Conservation (phyloP, 2,329 filamentous ascomycete species). For the Stagonosporopsis rhizophila region DNA sequence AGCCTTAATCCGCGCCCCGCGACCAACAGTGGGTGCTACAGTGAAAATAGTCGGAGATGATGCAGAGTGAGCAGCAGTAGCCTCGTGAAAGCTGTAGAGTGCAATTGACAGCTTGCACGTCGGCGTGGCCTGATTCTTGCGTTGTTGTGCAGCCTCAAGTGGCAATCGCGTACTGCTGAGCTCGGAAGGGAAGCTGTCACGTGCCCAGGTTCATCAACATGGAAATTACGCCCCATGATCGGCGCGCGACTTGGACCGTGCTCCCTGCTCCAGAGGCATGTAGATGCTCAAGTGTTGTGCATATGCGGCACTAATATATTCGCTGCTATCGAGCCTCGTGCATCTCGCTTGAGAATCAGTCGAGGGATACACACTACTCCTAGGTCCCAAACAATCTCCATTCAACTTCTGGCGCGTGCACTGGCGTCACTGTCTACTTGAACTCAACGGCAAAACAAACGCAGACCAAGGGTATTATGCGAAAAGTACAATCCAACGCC, state of each 20-base stretch:
- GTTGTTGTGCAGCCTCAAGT: slow-evolving; percentile 21
- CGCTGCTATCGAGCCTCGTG: neutral
- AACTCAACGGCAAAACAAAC: slow-evolving; percentile 11
- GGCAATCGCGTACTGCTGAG: slow-evolving; percentile 33
- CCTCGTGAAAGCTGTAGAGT: slow-evolving; percentile 10
- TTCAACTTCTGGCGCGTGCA: slow-evolving; percentile 4
- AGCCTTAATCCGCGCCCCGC: slow-evolving; percentile 40
- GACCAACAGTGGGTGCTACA: slow-evolving; percentile 15
- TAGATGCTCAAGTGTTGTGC: neutral
- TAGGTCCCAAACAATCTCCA: slow-evolving; percentile 1
- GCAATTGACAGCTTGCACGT: slow-evolving; percentile 36
- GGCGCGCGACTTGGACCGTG: slow-evolving; percentile 3
- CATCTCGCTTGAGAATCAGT: neutral
- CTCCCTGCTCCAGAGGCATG: neutral
- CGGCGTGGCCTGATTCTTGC: slow-evolving; percentile 21
- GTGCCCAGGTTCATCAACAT: slow-evolving; percentile 27
- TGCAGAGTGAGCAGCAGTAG: slow-evolving; percentile 10
- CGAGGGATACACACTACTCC: neutral
- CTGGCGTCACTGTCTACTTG: neutral
- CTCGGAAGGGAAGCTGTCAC: slow-evolving; percentile 35
- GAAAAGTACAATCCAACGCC: slow-evolving; percentile 34
- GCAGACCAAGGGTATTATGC: slow-evolving; percentile 45
- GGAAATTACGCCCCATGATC: slow-evolving; percentile 18
- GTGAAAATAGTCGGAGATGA: slow-evolving; percentile 12
- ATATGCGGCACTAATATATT: neutral